Evolutionary conservation across 805 yeast genomes (phyloP), one percentile per base, ranked within the genome.

Genomic region (Kluyveromyces wickerhamii): DNA sequence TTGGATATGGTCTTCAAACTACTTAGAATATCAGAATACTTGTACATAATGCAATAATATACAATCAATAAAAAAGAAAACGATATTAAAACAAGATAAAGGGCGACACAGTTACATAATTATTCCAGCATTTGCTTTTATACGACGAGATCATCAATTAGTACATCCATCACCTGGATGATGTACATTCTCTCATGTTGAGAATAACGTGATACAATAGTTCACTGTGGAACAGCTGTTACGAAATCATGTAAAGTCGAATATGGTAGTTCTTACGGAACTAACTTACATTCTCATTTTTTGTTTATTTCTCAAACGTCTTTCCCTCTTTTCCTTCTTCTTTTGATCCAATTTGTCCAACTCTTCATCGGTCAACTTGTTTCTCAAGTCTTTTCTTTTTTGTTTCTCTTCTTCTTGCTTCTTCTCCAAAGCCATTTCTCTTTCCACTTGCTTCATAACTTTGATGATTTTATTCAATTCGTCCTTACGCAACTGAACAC

Each of bases 311-410:
- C 65, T 70, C 55, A 64, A 63, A 62, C 84, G 83, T 65, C 86
- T 77, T 55, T 79, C 84, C 60, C 77, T 85, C 67, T 79, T 85
- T 47, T 84, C 94, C 45, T 67, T 67, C 59, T 80, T 85, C 65
- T 80, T 84, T 65, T 75, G 77, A 44, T 82, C 89, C 27, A 72
- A 59, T 63, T 81, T 84, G 45, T 77, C 77, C 63, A 82, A 92
- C 54, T 81, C 92, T 50, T 79, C 86, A 41, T 85, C 79, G 29
- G 79, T 67, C 52, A 82, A 62, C 44, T 68, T 69, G 30, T 21
- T 28, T 45, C 71, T 62, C 43, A 71, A 49, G 35, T 65, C 63
- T 44, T 80, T 80, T 60, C 74, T 77, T 49, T 73, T 76, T 49
- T 72, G 72, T 51, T 72, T 79, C 49, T 72, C 77, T 43, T 72